phyloP scores from a whole-genome alignment of 208 protist species.

The Wallacemonas rigidus region DNA sequence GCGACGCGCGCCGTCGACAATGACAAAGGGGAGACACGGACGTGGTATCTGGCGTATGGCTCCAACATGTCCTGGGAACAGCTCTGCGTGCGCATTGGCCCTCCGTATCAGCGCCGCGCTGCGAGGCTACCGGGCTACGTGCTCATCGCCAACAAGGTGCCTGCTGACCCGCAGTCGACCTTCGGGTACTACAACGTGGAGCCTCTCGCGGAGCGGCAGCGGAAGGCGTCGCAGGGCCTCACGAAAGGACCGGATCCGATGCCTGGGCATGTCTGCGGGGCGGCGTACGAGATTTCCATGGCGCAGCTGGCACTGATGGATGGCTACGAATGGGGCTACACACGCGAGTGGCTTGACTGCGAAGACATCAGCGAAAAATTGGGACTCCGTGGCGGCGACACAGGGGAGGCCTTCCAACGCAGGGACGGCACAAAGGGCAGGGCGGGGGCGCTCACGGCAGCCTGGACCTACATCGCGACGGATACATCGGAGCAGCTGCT shows the following conservation, averaged over 20 bases:
- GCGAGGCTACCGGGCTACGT: constrained; percentile 39
- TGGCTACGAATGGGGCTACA: constrained; percentile 39
- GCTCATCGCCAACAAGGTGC: constrained; percentile 42
- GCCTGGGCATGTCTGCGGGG: constrained; percentile 49
- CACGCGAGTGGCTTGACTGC: constrained; percentile 35
- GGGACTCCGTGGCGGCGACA: constrained; percentile 6
- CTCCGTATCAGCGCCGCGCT: constrained; percentile 51
- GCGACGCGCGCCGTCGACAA: constrained; percentile 19
- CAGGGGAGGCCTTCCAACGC: not conserved
- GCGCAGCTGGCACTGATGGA: constrained; percentile 57
- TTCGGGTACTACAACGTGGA: constrained; percentile 67
- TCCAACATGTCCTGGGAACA: constrained; percentile 65
- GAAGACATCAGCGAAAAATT: constrained; percentile 29
- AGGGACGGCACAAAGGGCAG: not conserved
- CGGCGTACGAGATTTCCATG: constrained; percentile 47
- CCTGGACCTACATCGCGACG: constrained; percentile 51
- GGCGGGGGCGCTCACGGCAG: constrained; percentile 15
- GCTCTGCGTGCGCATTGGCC: constrained; percentile 56
- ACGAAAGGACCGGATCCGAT: constrained; percentile 27
- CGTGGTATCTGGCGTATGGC: constrained; percentile 56
- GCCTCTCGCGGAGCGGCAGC: constrained; percentile 24
- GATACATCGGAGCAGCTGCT: constrained; percentile 39
- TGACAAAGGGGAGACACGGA: constrained; percentile 29
- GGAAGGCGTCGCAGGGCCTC: constrained; percentile 28
- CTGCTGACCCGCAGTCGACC: constrained; percentile 17